Evolutionary conservation across 306 rosid species (phyloP), one percentile per base, ranked within the genome.

Genomic region (Lagenaria siceraria): DNA sequence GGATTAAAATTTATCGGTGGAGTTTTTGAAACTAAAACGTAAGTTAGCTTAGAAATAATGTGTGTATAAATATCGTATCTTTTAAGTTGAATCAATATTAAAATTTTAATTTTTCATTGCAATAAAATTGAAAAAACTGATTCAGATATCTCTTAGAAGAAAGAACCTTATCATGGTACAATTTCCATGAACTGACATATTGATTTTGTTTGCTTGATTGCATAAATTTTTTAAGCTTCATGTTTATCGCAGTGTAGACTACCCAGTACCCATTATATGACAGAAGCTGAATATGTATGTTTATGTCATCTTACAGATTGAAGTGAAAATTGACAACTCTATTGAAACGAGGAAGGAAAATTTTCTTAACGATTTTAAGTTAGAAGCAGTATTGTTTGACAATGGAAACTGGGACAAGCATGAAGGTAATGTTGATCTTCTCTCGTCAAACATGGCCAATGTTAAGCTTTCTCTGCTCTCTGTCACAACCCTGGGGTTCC

Each of bases 241-340:
- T 64, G 72, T 33, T 8, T 18, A 62, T 62, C 22, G 3, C 69
- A 2, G 10, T 13, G 13, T 60, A 13, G 10, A 27, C 14, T 60
- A 60, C 7, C 31, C 10, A 27, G 13, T 60, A 60, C 7, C 31
- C 10, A 15, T 56, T 21, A 14, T n/a, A 27, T 60, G 66, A 64
- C 49, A 11, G 17, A 31, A 14, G 33, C 55, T 42, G 49, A 40
- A 68, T n/a, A 11, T 35, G 19, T 33, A 24, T 81, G 58, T 42
- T 84, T 77, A 48, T 54, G 52, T 24, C 66, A 36, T 78, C 75
- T 11, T 71, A 76, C 89, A 94, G 98, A 96, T 94, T 81, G 97
- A 94, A 81, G 97, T 90, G 42, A 92, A 82, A 82, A 84, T 92
- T 81, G 98, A 94, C 80, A 89, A 87, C 82, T 88, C 93, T 51